Percentiles rank a stretch among this genome's conserved stretches.
These are phyloP conservation scores for Dactylellina sp. DNA, from an alignment of 2,329 filamentous ascomycete species.

Conservation along the genomic window DNA sequence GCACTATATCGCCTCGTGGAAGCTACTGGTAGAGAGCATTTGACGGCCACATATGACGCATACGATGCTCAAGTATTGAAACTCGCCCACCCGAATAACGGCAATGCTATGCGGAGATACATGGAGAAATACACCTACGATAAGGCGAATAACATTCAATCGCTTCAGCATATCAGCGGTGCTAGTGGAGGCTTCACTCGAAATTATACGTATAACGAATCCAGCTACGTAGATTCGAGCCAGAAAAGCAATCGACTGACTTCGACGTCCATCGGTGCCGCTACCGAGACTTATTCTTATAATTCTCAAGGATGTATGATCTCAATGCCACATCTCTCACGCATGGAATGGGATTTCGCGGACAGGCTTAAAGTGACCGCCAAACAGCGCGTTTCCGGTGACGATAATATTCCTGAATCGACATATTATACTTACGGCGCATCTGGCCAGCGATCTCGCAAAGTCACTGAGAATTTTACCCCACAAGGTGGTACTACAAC, in stretches of 20 bases:
- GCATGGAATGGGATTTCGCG: slow-evolving; percentile 14
- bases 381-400: background rate
- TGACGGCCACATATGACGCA: background rate
- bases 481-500: background rate
- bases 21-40: slow-evolving; percentile 14
- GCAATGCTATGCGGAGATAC: background rate
- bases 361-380: slow-evolving; percentile 4
- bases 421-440: slow-evolving; percentile 60
- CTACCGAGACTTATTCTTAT: slow-evolving; percentile 9
- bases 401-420: slow-evolving; percentile 35
- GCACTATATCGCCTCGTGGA: slow-evolving; percentile 10
- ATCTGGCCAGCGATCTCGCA: slow-evolving; percentile 57
- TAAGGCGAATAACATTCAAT: slow-evolving; percentile 10
- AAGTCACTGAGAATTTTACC: slow-evolving; percentile 55
- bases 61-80: background rate
- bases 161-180: background rate
- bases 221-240: background rate
- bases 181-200: background rate
- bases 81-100: too few relatives aligned
- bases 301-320: slow-evolving; percentile 8
- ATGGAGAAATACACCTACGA: slow-evolving; percentile 26
- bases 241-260: background rate
- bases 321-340: slow-evolving; percentile 2
- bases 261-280: background rate
- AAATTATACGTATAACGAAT: background rate